A percentile compares a stretch with the other conserved stretches of the same genome.
Evolutionary conservation across 2,329 filamentous ascomycete species (phyloP).

Genomic region (Chlorencoelia australis): DNA sequence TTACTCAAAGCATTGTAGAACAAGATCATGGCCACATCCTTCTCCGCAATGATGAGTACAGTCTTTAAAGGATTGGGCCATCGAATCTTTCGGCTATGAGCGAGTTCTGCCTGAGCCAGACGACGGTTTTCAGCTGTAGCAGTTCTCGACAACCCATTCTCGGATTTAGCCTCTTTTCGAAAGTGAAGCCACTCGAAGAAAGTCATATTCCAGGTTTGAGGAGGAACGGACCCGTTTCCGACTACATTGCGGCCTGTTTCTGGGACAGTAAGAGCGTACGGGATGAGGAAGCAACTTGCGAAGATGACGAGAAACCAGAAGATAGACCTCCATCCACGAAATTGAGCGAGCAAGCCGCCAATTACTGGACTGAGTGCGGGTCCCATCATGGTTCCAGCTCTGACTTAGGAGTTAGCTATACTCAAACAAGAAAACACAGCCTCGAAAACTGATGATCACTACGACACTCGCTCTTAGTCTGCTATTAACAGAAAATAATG

Average conservation of each 20-base stretch:
- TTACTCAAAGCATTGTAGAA: conserved; percentile 41
- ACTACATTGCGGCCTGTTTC: conserved; percentile 28
- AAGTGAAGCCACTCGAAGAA: conserved; percentile 36
- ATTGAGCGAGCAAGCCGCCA: conserved; percentile 37
- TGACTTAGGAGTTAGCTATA: too few relatives aligned
- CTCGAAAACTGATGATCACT: too few relatives aligned
- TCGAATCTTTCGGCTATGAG: conserved; percentile 33
- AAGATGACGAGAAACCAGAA: conserved; percentile 45
- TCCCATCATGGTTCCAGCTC: conserved; percentile 40
- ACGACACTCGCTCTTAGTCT: too few relatives aligned
- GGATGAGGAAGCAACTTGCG: conserved; percentile 30
- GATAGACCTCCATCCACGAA: conserved; percentile 39
- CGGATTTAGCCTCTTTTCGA: conserved; percentile 18
- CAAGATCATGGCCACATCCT: conserved; percentile 45
- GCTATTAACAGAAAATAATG: too few relatives aligned
- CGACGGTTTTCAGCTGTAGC: conserved; percentile 27
- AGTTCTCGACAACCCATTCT: conserved; percentile 18
- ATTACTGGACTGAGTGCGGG: conserved; percentile 40
- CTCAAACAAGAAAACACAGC: too few relatives aligned
- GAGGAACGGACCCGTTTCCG: conserved; percentile 39
- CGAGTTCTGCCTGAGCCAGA: conserved; percentile 27
- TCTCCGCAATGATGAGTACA: conserved; percentile 43
- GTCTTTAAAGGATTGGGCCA: conserved; percentile 49
- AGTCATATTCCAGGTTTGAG: conserved; percentile 48
- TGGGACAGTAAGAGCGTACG: conserved; percentile 22